Evolutionary conservation across 1,284 basidiomycete genomes (phyloP).

Genomic region (Rhizopogon parksii): DNA sequence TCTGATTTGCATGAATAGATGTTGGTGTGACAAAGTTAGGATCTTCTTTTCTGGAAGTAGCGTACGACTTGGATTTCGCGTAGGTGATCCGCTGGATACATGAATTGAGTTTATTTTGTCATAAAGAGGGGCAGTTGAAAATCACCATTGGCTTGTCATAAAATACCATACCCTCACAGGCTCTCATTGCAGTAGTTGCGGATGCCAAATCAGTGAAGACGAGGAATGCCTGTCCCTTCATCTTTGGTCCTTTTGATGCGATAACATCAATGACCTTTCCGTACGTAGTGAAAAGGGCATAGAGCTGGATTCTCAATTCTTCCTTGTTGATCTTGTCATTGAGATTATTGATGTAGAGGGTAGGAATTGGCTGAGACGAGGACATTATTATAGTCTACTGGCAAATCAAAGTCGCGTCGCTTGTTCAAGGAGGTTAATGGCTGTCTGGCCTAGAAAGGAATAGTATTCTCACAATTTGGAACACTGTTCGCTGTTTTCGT

Average conservation of each 20-base stretch:
- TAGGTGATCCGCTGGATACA: conserved; percentile 72
- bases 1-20: conserved; percentile 46
- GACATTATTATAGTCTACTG: conserved; percentile 30
- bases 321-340: conserved; percentile 93
- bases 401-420: background rate
- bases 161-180: conserved; percentile 86
- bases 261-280: conserved; percentile 92
- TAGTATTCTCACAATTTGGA: background rate
- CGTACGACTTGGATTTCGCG: conserved; percentile 80
- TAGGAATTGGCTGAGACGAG: conserved; percentile 71
- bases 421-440: background rate
- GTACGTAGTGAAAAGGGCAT: conserved; percentile 88
- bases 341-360: conserved; percentile 92
- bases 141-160: conserved; percentile 88
- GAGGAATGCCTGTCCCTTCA: conserved; percentile 95
- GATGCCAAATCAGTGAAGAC: conserved; percentile 87
- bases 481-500: no score
- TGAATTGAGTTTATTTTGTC: conserved; percentile 1
- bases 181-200: conserved; percentile 87
- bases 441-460: background rate
- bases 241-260: conserved; percentile 81
- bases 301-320: conserved; percentile 81
- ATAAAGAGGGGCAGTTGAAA: conserved; percentile 15
- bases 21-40: conserved; percentile 67
- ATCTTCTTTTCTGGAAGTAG: conserved; percentile 68